Evolutionary conservation across 2,329 filamentous ascomycete genomes (phyloP).

Genomic region (Endoconidiophora polonica): DNA sequence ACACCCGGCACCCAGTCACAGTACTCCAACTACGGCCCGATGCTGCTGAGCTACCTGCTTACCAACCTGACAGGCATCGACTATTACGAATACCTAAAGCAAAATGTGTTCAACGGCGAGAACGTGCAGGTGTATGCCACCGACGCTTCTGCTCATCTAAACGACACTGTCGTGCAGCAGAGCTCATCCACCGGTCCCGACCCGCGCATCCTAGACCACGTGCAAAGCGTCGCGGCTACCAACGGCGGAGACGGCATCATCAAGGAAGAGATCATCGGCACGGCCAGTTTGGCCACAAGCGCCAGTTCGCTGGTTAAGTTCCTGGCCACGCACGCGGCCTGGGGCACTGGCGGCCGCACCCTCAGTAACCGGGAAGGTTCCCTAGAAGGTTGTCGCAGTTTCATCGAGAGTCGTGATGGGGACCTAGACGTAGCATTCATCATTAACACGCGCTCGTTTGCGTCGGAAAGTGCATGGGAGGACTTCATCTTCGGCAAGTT

Average conservation of each 20-base stretch:
- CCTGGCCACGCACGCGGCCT: conserved; percentile 12
- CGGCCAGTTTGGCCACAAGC: conserved; percentile 12
- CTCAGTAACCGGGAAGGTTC: neutral
- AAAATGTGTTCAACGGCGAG: conserved; percentile 10
- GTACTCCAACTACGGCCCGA: conserved; percentile 14
- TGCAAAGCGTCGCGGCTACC: neutral
- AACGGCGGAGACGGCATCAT: conserved; percentile 14
- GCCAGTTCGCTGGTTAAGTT: conserved; percentile 11
- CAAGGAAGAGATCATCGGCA: conserved; percentile 12
- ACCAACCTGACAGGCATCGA: conserved; percentile 10
- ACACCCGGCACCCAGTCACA: neutral
- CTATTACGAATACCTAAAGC: conserved; percentile 10
- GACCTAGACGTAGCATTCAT: conserved; percentile 4
- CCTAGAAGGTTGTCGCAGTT: neutral
- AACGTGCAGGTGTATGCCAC: conserved; percentile 14
- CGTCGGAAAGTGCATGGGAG: neutral
- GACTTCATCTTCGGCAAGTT: neutral
- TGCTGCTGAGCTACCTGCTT: conserved; percentile 15
- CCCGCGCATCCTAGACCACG: conserved; percentile 3
- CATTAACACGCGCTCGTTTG: conserved; percentile 6
- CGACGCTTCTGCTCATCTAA: conserved; percentile 4
- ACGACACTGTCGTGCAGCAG: conserved; percentile 13
- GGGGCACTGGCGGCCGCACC: conserved; percentile 4
- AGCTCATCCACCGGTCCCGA: conserved; percentile 11
- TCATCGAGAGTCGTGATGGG: neutral